Evolutionary conservation across 345 rosid species (phyloP).

Genomic region (Citrus medica): DNA sequence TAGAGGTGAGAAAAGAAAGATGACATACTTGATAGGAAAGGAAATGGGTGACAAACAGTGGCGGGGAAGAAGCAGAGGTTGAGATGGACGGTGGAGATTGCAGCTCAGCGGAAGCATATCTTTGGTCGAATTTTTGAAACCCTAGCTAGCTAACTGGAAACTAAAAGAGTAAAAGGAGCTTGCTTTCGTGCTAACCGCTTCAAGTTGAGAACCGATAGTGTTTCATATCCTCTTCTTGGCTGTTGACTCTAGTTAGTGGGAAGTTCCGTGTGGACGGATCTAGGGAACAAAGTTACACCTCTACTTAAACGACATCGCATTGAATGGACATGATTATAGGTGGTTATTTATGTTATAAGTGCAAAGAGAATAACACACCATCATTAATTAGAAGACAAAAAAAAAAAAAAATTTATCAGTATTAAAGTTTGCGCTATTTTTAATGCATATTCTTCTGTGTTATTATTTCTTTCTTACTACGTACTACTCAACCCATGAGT

Average conservation of each 20-base stretch:
- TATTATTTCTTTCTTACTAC: too few species aligned
- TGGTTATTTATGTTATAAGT: too few species aligned
- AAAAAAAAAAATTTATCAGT: too few species aligned
- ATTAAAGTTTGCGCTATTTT: too few species aligned
- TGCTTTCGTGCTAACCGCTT: too few species aligned
- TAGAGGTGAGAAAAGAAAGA: not conserved
- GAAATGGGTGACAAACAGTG: not conserved
- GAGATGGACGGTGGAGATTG: constrained; percentile 9
- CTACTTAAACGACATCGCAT: not conserved
- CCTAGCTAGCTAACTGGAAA: not conserved
- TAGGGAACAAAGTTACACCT: not conserved
- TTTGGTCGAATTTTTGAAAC: not conserved
- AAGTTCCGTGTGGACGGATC: not conserved
- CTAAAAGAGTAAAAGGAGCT: not conserved
- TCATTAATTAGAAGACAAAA: too few species aligned
- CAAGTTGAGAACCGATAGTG: not conserved
- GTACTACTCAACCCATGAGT: too few species aligned
- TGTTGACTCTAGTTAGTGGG: not conserved
- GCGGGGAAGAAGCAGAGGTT: not conserved
- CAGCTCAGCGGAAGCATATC: constrained; percentile 12
- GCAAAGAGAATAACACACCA: too few species aligned
- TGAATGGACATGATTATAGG: too few species aligned
- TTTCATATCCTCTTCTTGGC: not conserved
- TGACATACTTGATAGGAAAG: constrained; percentile 3
- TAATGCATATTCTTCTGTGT: too few species aligned